Evolutionary conservation across 2,329 filamentous ascomycete species (phyloP).

Genomic region (Xylariaceae sp.): DNA sequence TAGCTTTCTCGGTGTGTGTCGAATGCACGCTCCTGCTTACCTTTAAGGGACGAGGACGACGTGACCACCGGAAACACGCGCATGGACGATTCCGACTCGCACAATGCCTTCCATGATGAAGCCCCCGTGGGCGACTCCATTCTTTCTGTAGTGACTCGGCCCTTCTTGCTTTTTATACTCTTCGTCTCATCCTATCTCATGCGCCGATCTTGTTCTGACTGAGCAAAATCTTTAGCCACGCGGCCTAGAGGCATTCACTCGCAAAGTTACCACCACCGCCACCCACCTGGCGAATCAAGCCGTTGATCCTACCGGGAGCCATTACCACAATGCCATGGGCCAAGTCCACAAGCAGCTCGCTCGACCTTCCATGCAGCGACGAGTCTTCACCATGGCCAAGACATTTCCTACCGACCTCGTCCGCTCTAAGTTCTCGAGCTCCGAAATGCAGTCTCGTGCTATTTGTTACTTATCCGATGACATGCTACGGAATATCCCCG

Average conservation of each 20-base stretch:
- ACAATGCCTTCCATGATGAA: constrained; percentile 33
- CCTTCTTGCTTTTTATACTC: neutral
- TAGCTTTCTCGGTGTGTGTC: neutral
- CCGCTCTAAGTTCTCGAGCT: constrained; percentile 80
- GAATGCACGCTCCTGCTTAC: neutral
- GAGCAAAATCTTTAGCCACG: constrained; percentile 54
- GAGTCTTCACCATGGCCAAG: constrained; percentile 84
- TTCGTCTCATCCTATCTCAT: neutral
- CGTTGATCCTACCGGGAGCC: constrained; percentile 49
- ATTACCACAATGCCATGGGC: constrained; percentile 82
- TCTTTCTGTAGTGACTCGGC: constrained; percentile 27
- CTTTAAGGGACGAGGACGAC: neutral
- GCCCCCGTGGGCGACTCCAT: constrained; percentile 32
- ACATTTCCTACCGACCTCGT: constrained; percentile 92
- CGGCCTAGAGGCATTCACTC: constrained; percentile 84
- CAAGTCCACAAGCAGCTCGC: constrained; percentile 86
- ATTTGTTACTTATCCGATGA: constrained; percentile 86
- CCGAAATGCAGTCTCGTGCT: constrained; percentile 91
- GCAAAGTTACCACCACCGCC: constrained; percentile 92
- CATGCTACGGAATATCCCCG: constrained; percentile 81
- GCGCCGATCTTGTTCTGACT: constrained; percentile 13
- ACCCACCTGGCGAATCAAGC: constrained; percentile 76
- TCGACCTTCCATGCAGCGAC: constrained; percentile 76
- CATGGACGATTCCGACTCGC: constrained; percentile 33
- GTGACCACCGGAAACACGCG: constrained; percentile 21